phyloP scores from a whole-genome alignment of 1,284 basidiomycete species.

The Mycena citricolor region DNA sequence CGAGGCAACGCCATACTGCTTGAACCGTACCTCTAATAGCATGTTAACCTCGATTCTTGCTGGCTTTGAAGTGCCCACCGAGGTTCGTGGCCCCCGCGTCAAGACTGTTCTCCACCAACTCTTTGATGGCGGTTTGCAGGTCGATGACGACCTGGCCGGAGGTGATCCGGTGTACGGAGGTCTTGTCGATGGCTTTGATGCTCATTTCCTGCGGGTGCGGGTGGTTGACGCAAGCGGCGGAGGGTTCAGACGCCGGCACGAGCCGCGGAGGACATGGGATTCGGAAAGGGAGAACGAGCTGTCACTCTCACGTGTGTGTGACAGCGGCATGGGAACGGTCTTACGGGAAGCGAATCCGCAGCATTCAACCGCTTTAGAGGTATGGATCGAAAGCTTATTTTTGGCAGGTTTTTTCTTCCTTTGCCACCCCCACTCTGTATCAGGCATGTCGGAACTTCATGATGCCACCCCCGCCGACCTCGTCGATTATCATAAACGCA shows the following conservation, averaged over 20 bases:
- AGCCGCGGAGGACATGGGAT: not conserved
- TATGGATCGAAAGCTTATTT: no score
- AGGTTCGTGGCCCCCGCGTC: slow-evolving; percentile 90
- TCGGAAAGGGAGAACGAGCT: not conserved
- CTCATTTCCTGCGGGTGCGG: slow-evolving; percentile 13
- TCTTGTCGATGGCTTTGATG: slow-evolving; percentile 68
- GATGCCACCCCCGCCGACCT: no score
- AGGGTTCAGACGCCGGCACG: not conserved
- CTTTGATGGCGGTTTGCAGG: slow-evolving; percentile 92
- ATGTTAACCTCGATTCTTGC: slow-evolving; percentile 5
- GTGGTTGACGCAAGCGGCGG: not conserved
- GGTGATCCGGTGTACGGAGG: slow-evolving; percentile 83
- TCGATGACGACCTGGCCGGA: slow-evolving; percentile 96
- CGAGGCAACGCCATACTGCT: slow-evolving; percentile 82
- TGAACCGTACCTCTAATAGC: slow-evolving; percentile 84
- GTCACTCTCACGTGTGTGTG: slow-evolving; percentile 10
- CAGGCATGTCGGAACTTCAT: no score
- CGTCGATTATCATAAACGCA: slow-evolving; percentile 50
- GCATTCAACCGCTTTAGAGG: no score
- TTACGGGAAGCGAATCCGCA: no score
- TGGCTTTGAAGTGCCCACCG: slow-evolving; percentile 48
- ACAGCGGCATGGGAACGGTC: no score
- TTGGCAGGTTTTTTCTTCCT: no score
- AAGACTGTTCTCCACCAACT: slow-evolving; percentile 94
- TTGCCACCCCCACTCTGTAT: no score